These are phyloP conservation scores for Solanum boliviense DNA, from an alignment of 257 asterid species.

Conservation along the genomic window DNA sequence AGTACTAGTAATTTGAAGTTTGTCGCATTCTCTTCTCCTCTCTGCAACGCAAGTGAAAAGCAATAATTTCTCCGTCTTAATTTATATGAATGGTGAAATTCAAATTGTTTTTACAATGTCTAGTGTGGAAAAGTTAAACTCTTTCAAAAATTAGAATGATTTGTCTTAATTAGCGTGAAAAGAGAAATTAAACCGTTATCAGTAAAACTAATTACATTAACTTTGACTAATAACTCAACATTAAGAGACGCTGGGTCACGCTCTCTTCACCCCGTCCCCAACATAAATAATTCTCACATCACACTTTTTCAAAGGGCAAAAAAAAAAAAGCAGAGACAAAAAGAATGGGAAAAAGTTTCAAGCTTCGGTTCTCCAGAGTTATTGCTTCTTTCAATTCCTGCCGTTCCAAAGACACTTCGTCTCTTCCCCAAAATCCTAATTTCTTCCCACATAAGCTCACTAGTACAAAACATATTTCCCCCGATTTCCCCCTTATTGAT, in stretches of 20 bases:
- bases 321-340: neutral
- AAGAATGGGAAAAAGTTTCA: slow-evolving; percentile 16
- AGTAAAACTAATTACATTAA: neutral
- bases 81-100: too few relatives aligned
- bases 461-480: neutral
- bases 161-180: neutral
- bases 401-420: slow-evolving; percentile 55
- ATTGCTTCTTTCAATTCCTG: slow-evolving; percentile 58
- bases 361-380: slow-evolving; percentile 37
- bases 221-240: neutral
- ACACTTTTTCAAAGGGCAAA: neutral
- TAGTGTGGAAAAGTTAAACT: neutral
- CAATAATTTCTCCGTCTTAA: too few relatives aligned
- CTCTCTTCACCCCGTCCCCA: neutral
- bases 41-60: too few relatives aligned
- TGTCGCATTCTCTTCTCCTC: neutral
- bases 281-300: slow-evolving; percentile 11
- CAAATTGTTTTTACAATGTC: neutral
- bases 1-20: neutral
- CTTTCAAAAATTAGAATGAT: neutral
- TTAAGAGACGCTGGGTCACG: neutral
- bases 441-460: slow-evolving; percentile 2
- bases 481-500: neutral
- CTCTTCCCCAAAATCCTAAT: slow-evolving; percentile 37
- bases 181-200: neutral